These are phyloP conservation scores for Geoglossum glabrum DNA, from an alignment of 495 filamentous ascomycete species.

Conservation along the genomic window DNA sequence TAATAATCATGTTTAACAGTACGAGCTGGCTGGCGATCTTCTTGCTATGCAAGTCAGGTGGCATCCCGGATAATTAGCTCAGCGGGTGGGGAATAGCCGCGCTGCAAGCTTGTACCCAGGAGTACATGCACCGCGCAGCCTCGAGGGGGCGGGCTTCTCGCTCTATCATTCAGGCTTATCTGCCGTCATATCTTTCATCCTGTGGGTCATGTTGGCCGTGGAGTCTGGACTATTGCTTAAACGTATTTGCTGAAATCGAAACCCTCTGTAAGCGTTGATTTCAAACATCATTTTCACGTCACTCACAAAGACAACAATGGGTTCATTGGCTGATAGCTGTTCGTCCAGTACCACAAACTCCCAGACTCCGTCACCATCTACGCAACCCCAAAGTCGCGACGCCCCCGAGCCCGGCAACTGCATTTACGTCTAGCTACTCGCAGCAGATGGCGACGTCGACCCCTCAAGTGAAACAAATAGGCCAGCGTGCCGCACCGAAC, in stretches of 20 bases:
- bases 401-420: neutral
- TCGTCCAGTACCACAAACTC: neutral
- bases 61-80: no score
- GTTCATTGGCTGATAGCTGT: neutral
- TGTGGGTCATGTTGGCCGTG: neutral
- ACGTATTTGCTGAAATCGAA: neutral
- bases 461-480: neutral
- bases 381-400: neutral
- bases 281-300: neutral
- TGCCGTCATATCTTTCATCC: neutral
- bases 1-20: no score
- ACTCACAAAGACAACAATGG: neutral
- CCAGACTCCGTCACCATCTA: neutral
- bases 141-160: no score
- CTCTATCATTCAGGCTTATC: no score
- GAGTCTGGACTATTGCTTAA: neutral
- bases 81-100: no score
- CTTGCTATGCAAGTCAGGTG: no score
- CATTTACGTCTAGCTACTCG: neutral
- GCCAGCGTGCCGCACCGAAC: neutral
- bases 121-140: no score
- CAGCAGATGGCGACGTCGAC: neutral
- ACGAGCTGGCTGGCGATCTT: no score
- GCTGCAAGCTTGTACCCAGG: no score
- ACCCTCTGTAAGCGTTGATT: neutral